Conservation (phyloP, 148 eudicot species). For the Simmondsia chinensis region DNA sequence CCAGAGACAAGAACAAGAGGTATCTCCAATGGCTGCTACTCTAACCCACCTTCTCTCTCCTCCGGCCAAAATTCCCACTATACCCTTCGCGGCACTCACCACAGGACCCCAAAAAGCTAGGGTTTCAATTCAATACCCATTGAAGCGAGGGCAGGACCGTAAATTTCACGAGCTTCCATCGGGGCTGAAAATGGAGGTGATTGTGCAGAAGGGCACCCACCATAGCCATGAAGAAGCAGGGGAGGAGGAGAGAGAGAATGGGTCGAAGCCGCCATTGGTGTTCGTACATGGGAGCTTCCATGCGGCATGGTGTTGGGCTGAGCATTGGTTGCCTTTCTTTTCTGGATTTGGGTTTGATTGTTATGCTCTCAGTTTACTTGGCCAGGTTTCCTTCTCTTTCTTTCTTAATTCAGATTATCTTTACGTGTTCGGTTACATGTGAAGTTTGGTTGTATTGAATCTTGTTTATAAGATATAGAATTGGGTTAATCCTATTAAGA, state of each 20-base stretch:
- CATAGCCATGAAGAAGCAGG: no score
- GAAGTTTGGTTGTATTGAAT: no score
- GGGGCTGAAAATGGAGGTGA: slow-evolving; percentile 79
- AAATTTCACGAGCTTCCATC: slow-evolving; percentile 80
- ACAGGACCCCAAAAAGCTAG: slow-evolving; percentile 28
- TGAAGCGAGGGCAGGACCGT: slow-evolving; percentile 69
- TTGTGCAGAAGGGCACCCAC: slow-evolving; percentile 57
- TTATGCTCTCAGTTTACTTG: slow-evolving; percentile 75
- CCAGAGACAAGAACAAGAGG: no score
- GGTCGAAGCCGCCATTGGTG: slow-evolving; percentile 42
- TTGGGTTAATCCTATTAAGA: no score
- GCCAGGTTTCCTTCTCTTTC: slow-evolving; percentile 40
- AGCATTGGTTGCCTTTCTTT: slow-evolving; percentile 88
- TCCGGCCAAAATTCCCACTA: slow-evolving; percentile 16
- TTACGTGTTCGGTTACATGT: no score
- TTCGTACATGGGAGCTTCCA: slow-evolving; percentile 92
- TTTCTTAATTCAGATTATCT: neutral
- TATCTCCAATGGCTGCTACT: no score
- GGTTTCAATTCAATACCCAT: slow-evolving; percentile 41
- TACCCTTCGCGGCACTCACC: slow-evolving; percentile 24
- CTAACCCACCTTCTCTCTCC: no score
- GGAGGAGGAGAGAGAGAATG: slow-evolving; percentile 14
- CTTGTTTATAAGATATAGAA: no score
- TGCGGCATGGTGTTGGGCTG: slow-evolving; percentile 98
- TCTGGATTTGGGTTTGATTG: slow-evolving; percentile 59